Conservation (phyloP, 1,284 basidiomycete genomes). For the Cryptococcus sp. region DNA sequence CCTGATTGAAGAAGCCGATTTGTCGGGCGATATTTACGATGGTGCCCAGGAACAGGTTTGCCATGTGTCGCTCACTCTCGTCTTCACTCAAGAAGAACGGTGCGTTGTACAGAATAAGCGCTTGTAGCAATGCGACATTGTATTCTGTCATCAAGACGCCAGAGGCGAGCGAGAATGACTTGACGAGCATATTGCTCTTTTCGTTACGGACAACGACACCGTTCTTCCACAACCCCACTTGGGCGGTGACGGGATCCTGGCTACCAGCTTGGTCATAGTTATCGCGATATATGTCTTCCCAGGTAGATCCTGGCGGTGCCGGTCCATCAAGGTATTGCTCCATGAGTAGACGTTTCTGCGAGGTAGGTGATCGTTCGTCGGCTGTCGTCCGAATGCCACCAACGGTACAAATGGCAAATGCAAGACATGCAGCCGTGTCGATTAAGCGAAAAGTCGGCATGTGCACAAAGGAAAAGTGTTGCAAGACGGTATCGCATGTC, state of each 20-base stretch:
- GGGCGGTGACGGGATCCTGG: background rate
- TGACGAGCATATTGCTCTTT: slow-evolving; percentile 51
- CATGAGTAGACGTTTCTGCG: slow-evolving; percentile 5
- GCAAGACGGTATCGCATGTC: slow-evolving; percentile 47
- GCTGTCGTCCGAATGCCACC: slow-evolving; percentile 35
- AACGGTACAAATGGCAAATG: slow-evolving; percentile 50
- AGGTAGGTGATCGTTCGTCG: background rate
- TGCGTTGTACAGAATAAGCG: slow-evolving; percentile 48
- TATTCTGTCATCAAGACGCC: slow-evolving; percentile 48
- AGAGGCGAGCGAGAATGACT: slow-evolving; percentile 44
- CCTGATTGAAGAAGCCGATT: slow-evolving; percentile 45
- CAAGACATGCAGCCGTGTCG: slow-evolving; percentile 46
- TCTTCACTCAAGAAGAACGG: slow-evolving; percentile 47
- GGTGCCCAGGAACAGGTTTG: slow-evolving; percentile 46
- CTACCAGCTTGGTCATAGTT: slow-evolving; percentile 14
- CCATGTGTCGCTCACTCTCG: slow-evolving; percentile 41
- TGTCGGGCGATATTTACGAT: slow-evolving; percentile 48
- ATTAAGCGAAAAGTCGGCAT: slow-evolving; percentile 48
- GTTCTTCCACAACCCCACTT: slow-evolving; percentile 34
- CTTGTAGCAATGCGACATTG: slow-evolving; percentile 48
- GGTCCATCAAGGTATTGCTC: slow-evolving; percentile 21
- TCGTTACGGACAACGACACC: slow-evolving; percentile 43
- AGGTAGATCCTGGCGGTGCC: slow-evolving; percentile 22
- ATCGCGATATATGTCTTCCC: slow-evolving; percentile 26
- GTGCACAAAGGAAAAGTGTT: slow-evolving; percentile 50